Evolutionary conservation across 345 rosid species (phyloP), one percentile per base, ranked within the genome.

Genomic region (Pistacia atlantica): DNA sequence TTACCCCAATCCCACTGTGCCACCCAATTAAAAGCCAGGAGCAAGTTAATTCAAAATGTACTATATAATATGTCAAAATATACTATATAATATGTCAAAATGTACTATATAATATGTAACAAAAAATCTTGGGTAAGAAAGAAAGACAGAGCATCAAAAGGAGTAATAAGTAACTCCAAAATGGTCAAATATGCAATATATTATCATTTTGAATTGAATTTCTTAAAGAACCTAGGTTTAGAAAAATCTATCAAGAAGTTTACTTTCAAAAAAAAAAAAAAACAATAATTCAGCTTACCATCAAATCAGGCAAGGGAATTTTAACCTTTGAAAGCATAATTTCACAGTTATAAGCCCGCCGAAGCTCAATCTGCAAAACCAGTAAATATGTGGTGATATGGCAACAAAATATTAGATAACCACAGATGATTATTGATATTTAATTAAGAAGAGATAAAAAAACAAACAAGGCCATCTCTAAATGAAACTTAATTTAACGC

Each of bases 301-400:
- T 87, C 79, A 91, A 81, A 58, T 91, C 91, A 78, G 91, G 86
- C 79, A 91, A 79, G 77, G 96, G 91, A 79, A 90, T 86, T 89
- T 93, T 93, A 74, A 93, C 91, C 82, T 91, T 93, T 37, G 96
- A 79, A 78, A 91, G 93, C 96, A 91, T 91, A 81, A 91, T 91
- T 84, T 91, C 96, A 82, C 96, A 91, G 79, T 91, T 91, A 84
- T 91, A 87, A 65, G 96, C 96, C 80, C 93, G 84, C 79, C 96
- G 83, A 73, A 91, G 93, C 69, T 91, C 96, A 86, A 91, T 86
- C 96, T 91, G 91, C 85, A 86, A 81, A 76, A 81, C 78, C 77
- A 82, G 65, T 68, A 67, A 72, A 78, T 61, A 79, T 64, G n/a
- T 62, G 37, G 71, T 80, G 78, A 87, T 85, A 77, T 65, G 59